Base-by-base conservation (phyloP, 1,284 basidiomycete species). In the Amylostereum areolatum region DNA sequence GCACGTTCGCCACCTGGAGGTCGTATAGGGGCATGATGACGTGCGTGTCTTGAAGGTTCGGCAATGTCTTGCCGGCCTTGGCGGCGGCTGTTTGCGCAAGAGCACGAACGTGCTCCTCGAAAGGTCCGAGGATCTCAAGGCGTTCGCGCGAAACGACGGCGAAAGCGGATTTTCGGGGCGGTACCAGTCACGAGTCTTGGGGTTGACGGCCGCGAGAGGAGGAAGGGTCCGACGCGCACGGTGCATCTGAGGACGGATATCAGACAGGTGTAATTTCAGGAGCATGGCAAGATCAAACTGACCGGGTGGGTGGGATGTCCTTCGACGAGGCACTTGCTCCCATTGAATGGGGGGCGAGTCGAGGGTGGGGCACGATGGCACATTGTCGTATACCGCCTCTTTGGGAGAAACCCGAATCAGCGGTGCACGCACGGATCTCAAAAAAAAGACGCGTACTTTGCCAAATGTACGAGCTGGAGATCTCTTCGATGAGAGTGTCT, bases 301-400 rank as follows among this genome's bases (percentile, higher is more conserved):
- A 77, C 76, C 9, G 77, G 77, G 53, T 79, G 76, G 1, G 76
- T 78, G 11, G 77, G 75, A 56, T 79, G 77, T 1, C 76, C 76
- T 24, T 74, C 70, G 10, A 78, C 69, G 5, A 78, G 64, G 53
- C 74, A 74, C n/a, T 56, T 78, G 75, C 55, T 79, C 77, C 74
- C 75, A 79, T 55, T 72, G 66, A 47, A 77, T 73, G 2, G 70
- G 58, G n/a, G 66, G 42, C 18, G 72, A 72, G 25, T 53, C 49
- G 32, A 74, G 55, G 30, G 61, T 61, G 18, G 75, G 76, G 47
- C 69, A 71, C 34, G 27, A 41, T 4, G 74, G 71, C 28, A 73
- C 71, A 42, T 65, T 64, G 45, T 65, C 63, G 54, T 71, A 78
- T 3, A 72, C 64, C 4, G 65, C 40, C 12, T 63, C 75, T 77